These are phyloP conservation scores for Amphirosellinia nigrospora DNA, from an alignment of 495 filamentous ascomycete genomes.

Conservation along the genomic window DNA sequence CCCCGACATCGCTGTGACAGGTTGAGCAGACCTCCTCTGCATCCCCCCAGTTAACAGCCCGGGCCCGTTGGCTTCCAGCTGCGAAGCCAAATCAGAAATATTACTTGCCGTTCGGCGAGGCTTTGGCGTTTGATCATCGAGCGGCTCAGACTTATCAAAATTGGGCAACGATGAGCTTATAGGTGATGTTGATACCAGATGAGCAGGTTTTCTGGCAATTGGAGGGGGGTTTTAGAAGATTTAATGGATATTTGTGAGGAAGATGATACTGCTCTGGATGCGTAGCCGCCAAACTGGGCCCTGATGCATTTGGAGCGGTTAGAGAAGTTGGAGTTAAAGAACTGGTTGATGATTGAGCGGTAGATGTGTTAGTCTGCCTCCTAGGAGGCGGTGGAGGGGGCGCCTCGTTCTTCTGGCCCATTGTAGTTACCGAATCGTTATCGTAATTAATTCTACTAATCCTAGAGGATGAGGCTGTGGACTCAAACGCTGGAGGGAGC, in stretches of 20 bases:
- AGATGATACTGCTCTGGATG: conserved; percentile 33
- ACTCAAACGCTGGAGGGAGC: conserved; percentile 60
- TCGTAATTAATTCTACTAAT: conserved; percentile 43
- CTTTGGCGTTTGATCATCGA: conserved; percentile 31
- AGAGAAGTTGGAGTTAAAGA: conserved; percentile 20
- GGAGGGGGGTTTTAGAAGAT: conserved; percentile 56
- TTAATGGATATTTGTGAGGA: conserved; percentile 42
- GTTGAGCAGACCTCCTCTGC: conserved; percentile 24
- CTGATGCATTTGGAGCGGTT: conserved; percentile 19
- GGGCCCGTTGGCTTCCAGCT: conserved; percentile 36
- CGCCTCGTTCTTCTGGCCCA: conserved; percentile 36
- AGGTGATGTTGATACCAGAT: conserved; percentile 51
- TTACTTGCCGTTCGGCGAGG: conserved; percentile 33
- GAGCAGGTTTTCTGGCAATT: conserved; percentile 59
- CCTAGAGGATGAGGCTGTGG: conserved; percentile 50
- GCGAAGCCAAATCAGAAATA: conserved; percentile 38
- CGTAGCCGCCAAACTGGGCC: conserved; percentile 11
- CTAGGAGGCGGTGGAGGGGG: conserved; percentile 58
- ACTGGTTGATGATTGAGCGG: conserved; percentile 30
- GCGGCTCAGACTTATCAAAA: conserved; percentile 14
- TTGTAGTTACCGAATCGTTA: conserved; percentile 39
- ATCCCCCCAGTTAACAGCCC: conserved; percentile 33
- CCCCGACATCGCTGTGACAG: conserved; percentile 10
- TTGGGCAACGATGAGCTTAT: conserved; percentile 32
- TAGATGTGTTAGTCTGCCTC: conserved; percentile 44